Conservation (phyloP, 768 basidiomycete genomes). For the Mycena amicta region DNA sequence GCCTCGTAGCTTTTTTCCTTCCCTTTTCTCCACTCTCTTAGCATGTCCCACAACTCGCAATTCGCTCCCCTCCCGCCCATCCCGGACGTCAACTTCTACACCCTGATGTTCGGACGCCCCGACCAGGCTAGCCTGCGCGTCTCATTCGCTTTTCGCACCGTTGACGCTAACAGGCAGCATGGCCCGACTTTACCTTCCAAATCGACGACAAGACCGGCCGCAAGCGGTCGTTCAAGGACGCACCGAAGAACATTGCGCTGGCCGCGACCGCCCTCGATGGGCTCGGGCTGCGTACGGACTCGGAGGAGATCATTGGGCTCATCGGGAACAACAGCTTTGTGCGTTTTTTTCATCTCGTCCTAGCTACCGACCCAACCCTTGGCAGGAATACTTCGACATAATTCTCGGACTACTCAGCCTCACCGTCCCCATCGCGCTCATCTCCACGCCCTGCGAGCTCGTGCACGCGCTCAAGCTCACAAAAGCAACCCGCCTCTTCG, state of each 20-base stretch:
- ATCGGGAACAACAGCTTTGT: slow-evolving; percentile 74
- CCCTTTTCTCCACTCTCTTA: too few relatives aligned
- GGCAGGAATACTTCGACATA: slow-evolving; percentile 57
- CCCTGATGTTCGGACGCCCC: slow-evolving; percentile 57
- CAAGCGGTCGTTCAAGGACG: too few relatives aligned
- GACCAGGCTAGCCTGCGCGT: too few relatives aligned
- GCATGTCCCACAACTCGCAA: too few relatives aligned
- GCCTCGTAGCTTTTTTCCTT: too few relatives aligned
- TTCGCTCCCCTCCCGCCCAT: slow-evolving; percentile 50
- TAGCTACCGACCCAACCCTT: too few relatives aligned
- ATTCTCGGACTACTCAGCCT: slow-evolving; percentile 50
- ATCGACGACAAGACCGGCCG: too few relatives aligned
- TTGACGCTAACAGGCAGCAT: too few relatives aligned
- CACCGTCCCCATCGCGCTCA: slow-evolving; percentile 53
- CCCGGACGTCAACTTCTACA: slow-evolving; percentile 56
- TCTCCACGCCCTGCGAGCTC: slow-evolving; percentile 57
- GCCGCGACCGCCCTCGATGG: slow-evolving; percentile 64
- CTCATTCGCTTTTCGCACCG: too few relatives aligned
- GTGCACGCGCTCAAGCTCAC: too few relatives aligned
- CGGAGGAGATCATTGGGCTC: slow-evolving; percentile 68
- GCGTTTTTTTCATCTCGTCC: too few relatives aligned
- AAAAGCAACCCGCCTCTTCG: too few relatives aligned
- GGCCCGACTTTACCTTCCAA: slow-evolving; percentile 58
- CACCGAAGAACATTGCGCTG: slow-evolving; percentile 51
- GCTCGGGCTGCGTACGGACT: slow-evolving; percentile 48